A percentile compares a stretch with the other conserved stretches of the same genome.
Conservation (phyloP, 192 early-diverging fungal genomes). For the Jimgerdemannia flammicorona region DNA sequence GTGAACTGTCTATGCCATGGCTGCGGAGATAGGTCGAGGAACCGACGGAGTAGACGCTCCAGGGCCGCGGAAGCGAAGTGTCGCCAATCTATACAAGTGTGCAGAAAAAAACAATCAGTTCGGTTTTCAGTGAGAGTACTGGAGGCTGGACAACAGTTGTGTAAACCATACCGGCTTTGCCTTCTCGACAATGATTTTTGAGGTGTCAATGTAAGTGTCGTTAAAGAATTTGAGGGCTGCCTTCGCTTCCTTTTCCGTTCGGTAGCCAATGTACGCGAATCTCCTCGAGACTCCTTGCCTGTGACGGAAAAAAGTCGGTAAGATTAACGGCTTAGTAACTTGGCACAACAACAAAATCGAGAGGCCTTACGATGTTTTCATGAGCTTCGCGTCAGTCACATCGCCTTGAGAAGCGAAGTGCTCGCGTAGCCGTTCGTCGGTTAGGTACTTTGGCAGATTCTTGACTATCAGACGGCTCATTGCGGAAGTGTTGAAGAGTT, state of each 20-base stretch:
- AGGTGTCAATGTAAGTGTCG: slow-evolving; percentile 89
- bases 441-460: slow-evolving; percentile 91
- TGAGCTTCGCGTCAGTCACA: slow-evolving; percentile 91
- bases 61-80: slow-evolving; percentile 76
- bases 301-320: slow-evolving; percentile 3
- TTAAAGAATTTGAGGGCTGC: slow-evolving; percentile 84
- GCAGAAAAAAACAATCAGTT: not conserved
- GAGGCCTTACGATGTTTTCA: slow-evolving; percentile 65
- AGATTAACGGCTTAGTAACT: not conserved
- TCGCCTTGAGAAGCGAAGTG: slow-evolving; percentile 83
- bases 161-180: slow-evolving; percentile 67
- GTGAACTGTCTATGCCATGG: not conserved
- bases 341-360: not conserved
- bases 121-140: not conserved
- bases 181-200: slow-evolving; percentile 79
- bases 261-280: slow-evolving; percentile 93
- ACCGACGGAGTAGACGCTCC: slow-evolving; percentile 86
- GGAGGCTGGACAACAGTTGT: not conserved
- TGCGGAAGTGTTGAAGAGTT: slow-evolving; percentile 23
- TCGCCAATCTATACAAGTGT: slow-evolving; percentile 65
- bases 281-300: slow-evolving; percentile 78
- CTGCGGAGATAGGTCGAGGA: slow-evolving; percentile 69
- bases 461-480: slow-evolving; percentile 82
- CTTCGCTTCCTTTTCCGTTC: slow-evolving; percentile 81
- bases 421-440: slow-evolving; percentile 77